phyloP scores from a whole-genome alignment of 352 stramenopile species.

The Pythium insidiosum region DNA sequence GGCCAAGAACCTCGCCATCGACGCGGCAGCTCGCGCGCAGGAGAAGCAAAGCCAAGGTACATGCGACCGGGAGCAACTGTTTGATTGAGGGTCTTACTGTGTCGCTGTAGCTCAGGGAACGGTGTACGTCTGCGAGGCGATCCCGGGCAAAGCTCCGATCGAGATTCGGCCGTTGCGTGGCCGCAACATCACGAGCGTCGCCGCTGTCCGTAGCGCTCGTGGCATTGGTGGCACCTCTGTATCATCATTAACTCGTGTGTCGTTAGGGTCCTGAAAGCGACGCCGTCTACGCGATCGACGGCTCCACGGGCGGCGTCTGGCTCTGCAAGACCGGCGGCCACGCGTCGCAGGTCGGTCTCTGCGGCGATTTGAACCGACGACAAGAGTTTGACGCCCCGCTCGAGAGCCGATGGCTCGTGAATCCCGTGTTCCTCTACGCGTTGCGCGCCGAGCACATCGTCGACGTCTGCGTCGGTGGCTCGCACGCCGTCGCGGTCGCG shows the following conservation, averaged over 20 bases:
- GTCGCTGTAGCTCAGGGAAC: slow-evolving; percentile 34
- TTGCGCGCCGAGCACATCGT: slow-evolving; percentile 52
- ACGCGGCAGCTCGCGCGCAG: slow-evolving; percentile 41
- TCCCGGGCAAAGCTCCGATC: slow-evolving; percentile 24
- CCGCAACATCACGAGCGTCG: slow-evolving; percentile 47
- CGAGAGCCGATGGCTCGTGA: slow-evolving; percentile 63
- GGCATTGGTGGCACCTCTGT: too few relatives aligned
- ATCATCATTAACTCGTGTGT: too few relatives aligned
- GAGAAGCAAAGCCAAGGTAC: slow-evolving; percentile 47
- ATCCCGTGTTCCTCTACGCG: slow-evolving; percentile 56
- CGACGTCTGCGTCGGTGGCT: slow-evolving; percentile 36
- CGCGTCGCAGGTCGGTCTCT: slow-evolving; percentile 58
- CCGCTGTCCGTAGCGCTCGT: slow-evolving; percentile 37
- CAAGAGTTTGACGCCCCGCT: slow-evolving; percentile 38
- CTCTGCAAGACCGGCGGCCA: slow-evolving; percentile 68
- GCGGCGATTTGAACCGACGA: slow-evolving; percentile 24
- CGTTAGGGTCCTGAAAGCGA: slow-evolving; percentile 51
- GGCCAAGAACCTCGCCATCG: slow-evolving; percentile 41
- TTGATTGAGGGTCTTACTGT: background rate
- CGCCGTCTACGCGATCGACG: slow-evolving; percentile 63
- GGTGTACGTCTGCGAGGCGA: slow-evolving; percentile 61
- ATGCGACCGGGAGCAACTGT: background rate
- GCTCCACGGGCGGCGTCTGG: slow-evolving; percentile 40
- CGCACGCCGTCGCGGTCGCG: slow-evolving; percentile 65
- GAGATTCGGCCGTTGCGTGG: slow-evolving; percentile 56